phyloP scores from a whole-genome alignment of 352 stramenopile genomes.

The Phytophthora pistaciae region DNA sequence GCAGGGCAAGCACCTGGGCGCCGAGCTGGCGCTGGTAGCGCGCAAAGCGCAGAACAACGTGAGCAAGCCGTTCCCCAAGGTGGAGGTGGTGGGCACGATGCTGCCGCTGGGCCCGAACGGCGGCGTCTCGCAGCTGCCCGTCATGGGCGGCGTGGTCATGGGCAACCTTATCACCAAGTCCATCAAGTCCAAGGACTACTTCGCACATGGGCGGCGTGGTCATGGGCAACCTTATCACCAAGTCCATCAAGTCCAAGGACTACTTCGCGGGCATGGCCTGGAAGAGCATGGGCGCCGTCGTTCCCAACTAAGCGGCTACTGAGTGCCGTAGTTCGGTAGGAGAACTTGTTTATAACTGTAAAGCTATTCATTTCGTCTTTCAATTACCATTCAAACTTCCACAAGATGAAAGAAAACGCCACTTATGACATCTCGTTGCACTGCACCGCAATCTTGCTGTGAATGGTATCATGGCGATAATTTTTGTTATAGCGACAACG shows the following conservation, averaged over 20 bases:
- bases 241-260: constrained; percentile 56
- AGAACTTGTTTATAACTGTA: neutral
- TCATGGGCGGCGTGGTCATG: constrained; percentile 57
- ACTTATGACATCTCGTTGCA: no score
- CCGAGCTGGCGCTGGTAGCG: constrained; percentile 44
- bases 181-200: constrained; percentile 63
- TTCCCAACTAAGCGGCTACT: constrained; percentile 34
- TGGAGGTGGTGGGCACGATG: constrained; percentile 41
- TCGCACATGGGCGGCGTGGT: constrained; percentile 58
- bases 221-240: constrained; percentile 61
- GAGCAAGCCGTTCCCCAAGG: constrained; percentile 52
- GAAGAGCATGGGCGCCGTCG: constrained; percentile 39
- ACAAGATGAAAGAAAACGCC: no score
- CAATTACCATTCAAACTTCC: neutral
- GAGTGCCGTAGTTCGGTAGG: neutral
- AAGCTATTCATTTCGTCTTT: neutral
- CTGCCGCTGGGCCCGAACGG: constrained; percentile 63
- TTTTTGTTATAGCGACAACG: no score
- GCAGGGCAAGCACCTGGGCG: constrained; percentile 54
- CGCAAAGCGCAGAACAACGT: constrained; percentile 48
- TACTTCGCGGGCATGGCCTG: constrained; percentile 53
- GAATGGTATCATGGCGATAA: no score
- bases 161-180: constrained; percentile 60
- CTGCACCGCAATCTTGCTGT: no score
- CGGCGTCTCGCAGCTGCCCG: constrained; percentile 59